Evolutionary conservation across 2,329 filamentous ascomycete species (phyloP), one percentile per base, ranked within the genome.

Genomic region (Ophiostoma montium): DNA sequence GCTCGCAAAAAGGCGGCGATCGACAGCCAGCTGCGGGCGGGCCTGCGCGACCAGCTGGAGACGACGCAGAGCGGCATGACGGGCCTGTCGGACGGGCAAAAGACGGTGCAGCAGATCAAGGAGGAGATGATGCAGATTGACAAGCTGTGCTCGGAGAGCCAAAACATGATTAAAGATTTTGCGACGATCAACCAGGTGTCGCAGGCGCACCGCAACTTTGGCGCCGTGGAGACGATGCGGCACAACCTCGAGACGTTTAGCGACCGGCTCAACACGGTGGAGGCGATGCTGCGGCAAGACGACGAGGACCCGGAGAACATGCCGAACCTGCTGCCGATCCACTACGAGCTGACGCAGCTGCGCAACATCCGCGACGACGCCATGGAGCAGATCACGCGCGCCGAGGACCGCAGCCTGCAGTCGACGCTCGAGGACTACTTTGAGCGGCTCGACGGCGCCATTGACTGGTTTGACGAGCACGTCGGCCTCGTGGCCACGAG

Each of bases 71-170:
- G 84, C 57, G 92, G 92, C 63, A 95, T 98, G 81, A 83, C 71
- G 56, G 85, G 85, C 54, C 82, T 98, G 56, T 80, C 78, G 41
- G 88, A 95, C 62, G 89, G 89, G 50, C 89, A 96, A 66, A 85
- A 89, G 64, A 86, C 86, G 53, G 86, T 98, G 33, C 84, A 86
- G 62, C 78, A 84, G 59, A 95, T 95, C 67, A 95, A 94, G 66
- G 90, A 96, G 57, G 92, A 98, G 70, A 92, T 98, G 79, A 88
- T 94, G 73, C 94, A 90, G 68, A 96, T 98, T 60, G 92, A 98
- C 70, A 88, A 86, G 68, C 78, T 98, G 55, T 98, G 92, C 69
- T 88, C 89, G 55, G 94, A 98, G 67, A 89, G 89, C 49, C 90
- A 96, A 70, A 87, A 86, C 63, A 95, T 95, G 80, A 95, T 98